These are phyloP conservation scores for Eucalyptus tenuipes DNA, from an alignment of 345 rosid species.

Conservation along the genomic window DNA sequence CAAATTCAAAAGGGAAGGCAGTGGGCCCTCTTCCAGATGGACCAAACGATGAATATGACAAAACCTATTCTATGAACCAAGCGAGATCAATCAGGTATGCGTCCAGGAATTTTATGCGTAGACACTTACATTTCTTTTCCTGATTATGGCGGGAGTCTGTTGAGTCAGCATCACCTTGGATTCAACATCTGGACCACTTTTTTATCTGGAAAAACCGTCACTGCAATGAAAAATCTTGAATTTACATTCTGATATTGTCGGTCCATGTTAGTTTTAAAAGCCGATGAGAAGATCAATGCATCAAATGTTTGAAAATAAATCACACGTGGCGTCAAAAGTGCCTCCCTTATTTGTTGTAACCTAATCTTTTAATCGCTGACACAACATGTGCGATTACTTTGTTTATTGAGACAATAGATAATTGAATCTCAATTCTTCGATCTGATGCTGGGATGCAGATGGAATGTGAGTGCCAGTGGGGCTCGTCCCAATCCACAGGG, in stretches of 20 bases:
- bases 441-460: slow-evolving; percentile 29
- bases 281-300: not conserved
- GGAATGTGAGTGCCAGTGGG: slow-evolving; percentile 97
- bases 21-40: slow-evolving; percentile 76
- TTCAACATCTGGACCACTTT: not conserved
- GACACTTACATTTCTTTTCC: not conserved
- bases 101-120: not conserved
- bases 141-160: not conserved
- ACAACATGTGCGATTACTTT: not conserved
- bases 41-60: slow-evolving; percentile 77
- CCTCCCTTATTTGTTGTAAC: not conserved
- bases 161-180: not conserved
- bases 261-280: not conserved
- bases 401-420: not conserved
- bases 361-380: not conserved
- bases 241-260: not conserved
- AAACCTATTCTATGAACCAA: slow-evolving; percentile 97
- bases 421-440: not conserved
- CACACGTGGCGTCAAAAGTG: not conserved
- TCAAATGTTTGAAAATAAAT: not conserved
- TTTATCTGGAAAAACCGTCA: not conserved
- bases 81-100: slow-evolving; percentile 95
- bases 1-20: slow-evolving; percentile 95
- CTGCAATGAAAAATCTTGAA: not conserved
- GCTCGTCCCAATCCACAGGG: slow-evolving; percentile 99